Base-by-base conservation (phyloP, 305 asterid species). In the Salvia sclarea region DNA sequence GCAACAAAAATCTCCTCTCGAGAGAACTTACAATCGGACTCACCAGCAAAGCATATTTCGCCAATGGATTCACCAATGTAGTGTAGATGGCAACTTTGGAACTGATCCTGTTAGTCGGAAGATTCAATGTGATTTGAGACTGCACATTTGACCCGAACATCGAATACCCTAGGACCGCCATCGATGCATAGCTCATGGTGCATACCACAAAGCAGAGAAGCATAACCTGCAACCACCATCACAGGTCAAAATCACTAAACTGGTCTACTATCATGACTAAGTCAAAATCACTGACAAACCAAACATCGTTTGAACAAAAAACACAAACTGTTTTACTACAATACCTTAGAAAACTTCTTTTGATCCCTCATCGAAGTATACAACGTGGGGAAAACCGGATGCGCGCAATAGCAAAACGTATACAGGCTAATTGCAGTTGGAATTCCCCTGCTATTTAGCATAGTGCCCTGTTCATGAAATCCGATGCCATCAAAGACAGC, bases 331-430 rank as follows among this genome's bases (percentile, higher is more conserved):
- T 9, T 14, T 6, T 1, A 61, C 8, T 0, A 21, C 44, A 22
- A 25, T 78, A 88, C 95, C 92, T 81, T 76, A 1, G 90, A 81
- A 82, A 88, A 88, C 41, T 84, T 79, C 80, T 76, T 81, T 22
- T 76, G 92, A 69, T 81, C 73, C 21, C 68, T 80, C 95, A 82
- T 88, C 10, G 95, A 88, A 50, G 83, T 82, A 69, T 88, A 86
- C 5, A 88, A 48, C 0, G 90, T 84, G 0, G 95, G 95, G 20
- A 88, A 88, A 76, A 88, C 89, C 0, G 95, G 89, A 74, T 88
- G 95, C 50, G 92, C 95, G 38, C 92, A 84, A 20, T 82, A 88
- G 50, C 95, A 86, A 49, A 88, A 88, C 18, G 92, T 82, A 8
- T 86, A 84, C n/a, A n/a, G n/a, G n/a, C n/a, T n/a, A n/a, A n/a